Percentiles rank a stretch among this genome's conserved stretches.
These are phyloP conservation scores for Podospora pseudocomata DNA, from an alignment of 495 filamentous ascomycete species.

Conservation along the genomic window DNA sequence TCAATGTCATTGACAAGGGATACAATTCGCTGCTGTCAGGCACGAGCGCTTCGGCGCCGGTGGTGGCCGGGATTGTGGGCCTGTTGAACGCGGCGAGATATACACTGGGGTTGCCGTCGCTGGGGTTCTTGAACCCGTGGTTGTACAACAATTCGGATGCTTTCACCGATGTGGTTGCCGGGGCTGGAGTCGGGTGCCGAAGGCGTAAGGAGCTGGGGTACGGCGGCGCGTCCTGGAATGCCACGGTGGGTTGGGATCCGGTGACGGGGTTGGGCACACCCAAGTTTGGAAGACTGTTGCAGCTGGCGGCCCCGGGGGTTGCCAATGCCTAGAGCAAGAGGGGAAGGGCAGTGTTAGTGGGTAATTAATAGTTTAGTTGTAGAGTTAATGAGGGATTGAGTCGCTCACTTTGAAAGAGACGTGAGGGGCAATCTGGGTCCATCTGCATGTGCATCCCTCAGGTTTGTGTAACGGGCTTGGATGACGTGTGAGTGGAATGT, in stretches of 20 bases:
- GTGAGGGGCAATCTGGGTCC: too few relatives aligned
- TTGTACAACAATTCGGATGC: conserved; percentile 52
- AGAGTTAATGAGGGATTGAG: background rate
- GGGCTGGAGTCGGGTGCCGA: conserved; percentile 60
- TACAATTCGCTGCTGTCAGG: conserved; percentile 13
- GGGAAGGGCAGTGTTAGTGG: background rate
- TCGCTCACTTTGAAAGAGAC: too few relatives aligned
- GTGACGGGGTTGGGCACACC: conserved; percentile 47
- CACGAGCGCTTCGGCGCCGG: conserved; percentile 54
- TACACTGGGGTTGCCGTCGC: conserved; percentile 43
- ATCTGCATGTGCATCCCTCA: background rate
- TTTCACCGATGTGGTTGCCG: conserved; percentile 61
- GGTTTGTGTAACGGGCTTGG: background rate
- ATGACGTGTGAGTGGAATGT: background rate
- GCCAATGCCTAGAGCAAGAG: conserved; percentile 17
- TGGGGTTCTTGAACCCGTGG: conserved; percentile 71
- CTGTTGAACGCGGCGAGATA: conserved; percentile 64
- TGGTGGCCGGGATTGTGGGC: conserved; percentile 56
- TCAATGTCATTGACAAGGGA: conserved; percentile 29
- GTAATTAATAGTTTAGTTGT: background rate
- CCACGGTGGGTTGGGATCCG: conserved; percentile 44
- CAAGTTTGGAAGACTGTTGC: conserved; percentile 28
- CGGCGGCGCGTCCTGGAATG: conserved; percentile 60
- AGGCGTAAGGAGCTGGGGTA: conserved; percentile 42
- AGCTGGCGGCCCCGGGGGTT: conserved; percentile 25